Evolutionary conservation across 2,329 filamentous ascomycete species (phyloP).

Genomic region (Cladosporium sp.): DNA sequence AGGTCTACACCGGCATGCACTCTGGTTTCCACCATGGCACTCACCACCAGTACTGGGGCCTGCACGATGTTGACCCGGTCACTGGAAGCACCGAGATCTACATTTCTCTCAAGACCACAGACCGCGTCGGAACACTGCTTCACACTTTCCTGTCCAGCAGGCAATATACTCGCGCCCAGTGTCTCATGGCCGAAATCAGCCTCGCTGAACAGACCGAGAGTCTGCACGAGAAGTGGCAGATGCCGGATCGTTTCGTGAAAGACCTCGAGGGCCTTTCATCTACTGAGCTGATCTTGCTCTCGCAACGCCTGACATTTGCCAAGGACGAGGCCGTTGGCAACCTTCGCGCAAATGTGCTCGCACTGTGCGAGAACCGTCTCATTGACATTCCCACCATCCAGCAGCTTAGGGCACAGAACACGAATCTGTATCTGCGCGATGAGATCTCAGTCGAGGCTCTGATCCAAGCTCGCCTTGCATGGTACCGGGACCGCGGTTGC

Average conservation of each 20-base stretch:
- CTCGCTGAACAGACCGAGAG: conserved; percentile 18
- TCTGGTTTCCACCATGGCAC: conserved; percentile 20
- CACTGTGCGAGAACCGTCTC: conserved; percentile 7
- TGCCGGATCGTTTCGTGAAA: conserved; percentile 35
- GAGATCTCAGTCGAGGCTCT: conserved; percentile 31
- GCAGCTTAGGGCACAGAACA: conserved; percentile 21
- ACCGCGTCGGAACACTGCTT: conserved; percentile 37
- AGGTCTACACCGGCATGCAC: conserved; percentile 19
- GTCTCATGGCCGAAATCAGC: conserved; percentile 35
- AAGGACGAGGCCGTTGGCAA: conserved; percentile 6
- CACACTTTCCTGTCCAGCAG: conserved; percentile 42
- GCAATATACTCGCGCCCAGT: conserved; percentile 32
- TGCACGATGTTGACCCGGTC: conserved; percentile 16
- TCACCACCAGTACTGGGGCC: conserved; percentile 20
- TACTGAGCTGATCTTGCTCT: conserved; percentile 34
- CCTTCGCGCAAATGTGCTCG: neutral
- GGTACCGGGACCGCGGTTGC: conserved; percentile 38
- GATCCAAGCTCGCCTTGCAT: conserved; percentile 35
- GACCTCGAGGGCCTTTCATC: conserved; percentile 40
- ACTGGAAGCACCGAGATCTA: conserved; percentile 33
- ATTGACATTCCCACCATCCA: conserved; percentile 13
- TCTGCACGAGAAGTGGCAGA: conserved; percentile 16
- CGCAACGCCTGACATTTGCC: conserved; percentile 27
- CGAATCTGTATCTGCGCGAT: conserved; percentile 37
- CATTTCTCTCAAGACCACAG: conserved; percentile 40